phyloP scores from a whole-genome alignment of 2,329 filamentous ascomycete species.

The Albifimbria verrucaria region DNA sequence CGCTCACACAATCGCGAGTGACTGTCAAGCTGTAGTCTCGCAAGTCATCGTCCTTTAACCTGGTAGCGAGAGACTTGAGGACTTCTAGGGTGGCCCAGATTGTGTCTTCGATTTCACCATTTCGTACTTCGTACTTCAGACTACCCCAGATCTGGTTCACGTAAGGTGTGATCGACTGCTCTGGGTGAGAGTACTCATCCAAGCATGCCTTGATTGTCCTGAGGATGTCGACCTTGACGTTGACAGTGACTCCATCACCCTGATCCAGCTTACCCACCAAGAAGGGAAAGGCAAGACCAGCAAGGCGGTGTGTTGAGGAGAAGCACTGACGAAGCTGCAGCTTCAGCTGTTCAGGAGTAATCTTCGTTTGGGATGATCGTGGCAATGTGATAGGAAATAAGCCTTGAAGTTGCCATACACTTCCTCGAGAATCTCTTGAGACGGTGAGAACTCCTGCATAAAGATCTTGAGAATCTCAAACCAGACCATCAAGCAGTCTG shows the following conservation, averaged over 20 bases:
- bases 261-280: constrained; percentile 56
- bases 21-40: constrained; percentile 44
- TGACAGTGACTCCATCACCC: constrained; percentile 54
- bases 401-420: constrained; percentile 55
- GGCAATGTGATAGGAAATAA: constrained; percentile 58
- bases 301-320: constrained; percentile 43
- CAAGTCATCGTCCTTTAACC: constrained; percentile 41
- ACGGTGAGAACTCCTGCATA: constrained; percentile 41
- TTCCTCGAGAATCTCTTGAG: constrained; percentile 43
- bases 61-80: constrained; percentile 45
- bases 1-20: constrained; percentile 51
- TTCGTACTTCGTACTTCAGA: constrained; percentile 62
- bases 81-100: constrained; percentile 55
- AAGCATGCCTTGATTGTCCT: constrained; percentile 53
- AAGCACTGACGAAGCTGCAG: constrained; percentile 51
- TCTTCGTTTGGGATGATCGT: constrained; percentile 45
- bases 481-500: constrained; percentile 55
- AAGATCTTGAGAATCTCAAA: constrained; percentile 48
- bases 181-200: constrained; percentile 42
- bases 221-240: constrained; percentile 58
- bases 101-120: constrained; percentile 56
- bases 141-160: constrained; percentile 53
- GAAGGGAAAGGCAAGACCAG: constrained; percentile 47
- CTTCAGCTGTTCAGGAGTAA: constrained; percentile 57
- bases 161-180: constrained; percentile 46